These are phyloP conservation scores for Infundibulicybe gibba DNA, from an alignment of 768 basidiomycete species.

Conservation along the genomic window DNA sequence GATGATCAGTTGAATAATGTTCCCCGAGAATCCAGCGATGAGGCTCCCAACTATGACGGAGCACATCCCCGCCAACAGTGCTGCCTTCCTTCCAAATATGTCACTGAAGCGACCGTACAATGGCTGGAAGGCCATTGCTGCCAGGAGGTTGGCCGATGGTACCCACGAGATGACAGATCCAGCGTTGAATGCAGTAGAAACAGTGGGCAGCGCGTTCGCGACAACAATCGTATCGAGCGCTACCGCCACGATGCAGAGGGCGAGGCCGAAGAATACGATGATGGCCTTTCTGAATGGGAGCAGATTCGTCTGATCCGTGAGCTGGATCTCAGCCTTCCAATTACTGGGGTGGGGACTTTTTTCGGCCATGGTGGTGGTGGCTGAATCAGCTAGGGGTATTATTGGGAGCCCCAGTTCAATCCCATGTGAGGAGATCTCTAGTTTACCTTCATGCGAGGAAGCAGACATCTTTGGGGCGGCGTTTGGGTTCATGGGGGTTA, in stretches of 20 bases:
- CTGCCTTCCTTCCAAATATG: no score
- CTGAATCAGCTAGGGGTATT: background rate
- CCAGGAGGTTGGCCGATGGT: constrained; percentile 67
- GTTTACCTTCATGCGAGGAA: no score
- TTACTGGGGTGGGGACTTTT: no score
- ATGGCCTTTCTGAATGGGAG: no score
- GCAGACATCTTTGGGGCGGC: no score
- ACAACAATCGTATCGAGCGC: constrained; percentile 71
- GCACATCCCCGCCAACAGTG: no score
- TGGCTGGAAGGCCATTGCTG: constrained; percentile 61
- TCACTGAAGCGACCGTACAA: constrained; percentile 56
- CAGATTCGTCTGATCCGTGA: no score
- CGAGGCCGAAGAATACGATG: constrained; percentile 56
- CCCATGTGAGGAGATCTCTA: no score
- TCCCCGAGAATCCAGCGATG: constrained; percentile 59
- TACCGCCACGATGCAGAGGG: constrained; percentile 58
- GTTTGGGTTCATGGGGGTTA: no score
- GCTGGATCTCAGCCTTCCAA: no score
- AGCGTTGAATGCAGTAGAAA: constrained; percentile 62
- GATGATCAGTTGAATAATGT: constrained; percentile 64
- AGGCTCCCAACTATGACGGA: constrained; percentile 67
- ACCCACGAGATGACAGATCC: constrained; percentile 68
- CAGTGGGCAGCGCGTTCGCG: constrained; percentile 70
- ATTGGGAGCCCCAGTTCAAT: no score
- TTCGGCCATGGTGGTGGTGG: no score